phyloP scores from a whole-genome alignment of 108 stramenopile species.

The Fragilariopsis cylindrus region DNA sequence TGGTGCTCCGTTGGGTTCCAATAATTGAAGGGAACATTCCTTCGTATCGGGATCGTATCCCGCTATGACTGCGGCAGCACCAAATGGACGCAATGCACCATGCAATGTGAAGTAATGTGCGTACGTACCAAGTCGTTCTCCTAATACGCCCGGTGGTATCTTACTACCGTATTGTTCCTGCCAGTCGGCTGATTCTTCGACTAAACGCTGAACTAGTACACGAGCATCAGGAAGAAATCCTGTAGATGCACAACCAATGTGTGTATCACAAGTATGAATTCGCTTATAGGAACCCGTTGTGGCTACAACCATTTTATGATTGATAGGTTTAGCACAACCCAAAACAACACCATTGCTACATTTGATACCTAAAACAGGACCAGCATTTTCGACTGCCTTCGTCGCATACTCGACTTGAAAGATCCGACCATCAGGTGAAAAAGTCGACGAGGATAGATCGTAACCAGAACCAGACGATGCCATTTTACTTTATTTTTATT shows the following conservation, averaged over 20 bases:
- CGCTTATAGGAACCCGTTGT: conserved; percentile 73
- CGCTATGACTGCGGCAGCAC: conserved; percentile 83
- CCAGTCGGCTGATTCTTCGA: conserved; percentile 89
- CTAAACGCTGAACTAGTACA: conserved; percentile 89
- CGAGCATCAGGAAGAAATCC: conserved; percentile 95
- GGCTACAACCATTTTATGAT: conserved; percentile 91
- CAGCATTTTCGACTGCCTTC: conserved; percentile 91
- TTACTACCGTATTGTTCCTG: conserved; percentile 84
- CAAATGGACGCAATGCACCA: conserved; percentile 96
- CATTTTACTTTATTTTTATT: conserved; percentile 36
- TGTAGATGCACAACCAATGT: conserved; percentile 83
- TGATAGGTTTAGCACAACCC: conserved; percentile 92
- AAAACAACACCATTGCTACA: conserved; percentile 97
- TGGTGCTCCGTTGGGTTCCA: conserved; percentile 92
- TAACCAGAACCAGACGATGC: conserved; percentile 89
- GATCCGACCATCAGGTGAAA: conserved; percentile 98
- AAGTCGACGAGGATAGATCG: conserved; percentile 94
- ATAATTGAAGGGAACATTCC: conserved; percentile 83
- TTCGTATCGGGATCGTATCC: conserved; percentile 89
- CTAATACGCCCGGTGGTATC: conserved; percentile 81
- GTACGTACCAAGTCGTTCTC: conserved; percentile 87
- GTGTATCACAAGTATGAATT: conserved; percentile 74
- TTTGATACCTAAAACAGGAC: conserved; percentile 94
- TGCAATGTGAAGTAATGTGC: conserved; percentile 98
- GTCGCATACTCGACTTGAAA: conserved; percentile 96